Evolutionary conservation across 345 rosid species (phyloP), one percentile per base, ranked within the genome.

Genomic region (Boechera divaricarpa): DNA sequence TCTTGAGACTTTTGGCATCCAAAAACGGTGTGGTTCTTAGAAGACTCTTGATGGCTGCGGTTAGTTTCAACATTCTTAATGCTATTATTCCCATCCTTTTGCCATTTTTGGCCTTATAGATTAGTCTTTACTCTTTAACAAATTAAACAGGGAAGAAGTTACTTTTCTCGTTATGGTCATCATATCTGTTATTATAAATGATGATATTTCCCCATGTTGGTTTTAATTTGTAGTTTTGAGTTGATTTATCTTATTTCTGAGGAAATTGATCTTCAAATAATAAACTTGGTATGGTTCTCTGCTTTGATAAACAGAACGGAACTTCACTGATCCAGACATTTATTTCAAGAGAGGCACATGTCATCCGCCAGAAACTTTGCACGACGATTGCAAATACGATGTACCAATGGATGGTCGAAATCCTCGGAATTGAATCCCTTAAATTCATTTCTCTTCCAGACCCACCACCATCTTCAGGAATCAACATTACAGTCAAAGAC

Each of bases 31-130:
- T 80, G 65, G 94, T 85, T 73, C 89, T 94, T 47, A 85, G 98
- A 77, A 89, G 89, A 76, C 94, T 94, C 76, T 67, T 94, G 73
- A 84, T 94, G 96, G 89, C 96, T 68, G 98, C 93, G 57, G 98
- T 91, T 68, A 87, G 95, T 89, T 61, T 60, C 61, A 35, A 80
- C 56, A 52, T 52, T 44, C 61, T 69, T 31, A 38, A n/a, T 24
- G 45, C 44, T 54, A 15, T 45, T 39, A 21, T 35, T 68, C 48
- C 59, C 13, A 1, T 29, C 11, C 2, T 45, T 8, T 75, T 48
- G 8, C 51, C 49, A 62, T 73, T 45, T 10, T 31, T 66, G 58
- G 31, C 6, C 39, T 5, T 48, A 6, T 11, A 31, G 6, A 26
- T 44, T 13, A 62, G 18, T 62, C 51, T 61, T 44, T 13, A 62